Base-by-base conservation (phyloP, 2,329 filamentous ascomycete species). In the Mycosphaerelloides madeirae region DNA sequence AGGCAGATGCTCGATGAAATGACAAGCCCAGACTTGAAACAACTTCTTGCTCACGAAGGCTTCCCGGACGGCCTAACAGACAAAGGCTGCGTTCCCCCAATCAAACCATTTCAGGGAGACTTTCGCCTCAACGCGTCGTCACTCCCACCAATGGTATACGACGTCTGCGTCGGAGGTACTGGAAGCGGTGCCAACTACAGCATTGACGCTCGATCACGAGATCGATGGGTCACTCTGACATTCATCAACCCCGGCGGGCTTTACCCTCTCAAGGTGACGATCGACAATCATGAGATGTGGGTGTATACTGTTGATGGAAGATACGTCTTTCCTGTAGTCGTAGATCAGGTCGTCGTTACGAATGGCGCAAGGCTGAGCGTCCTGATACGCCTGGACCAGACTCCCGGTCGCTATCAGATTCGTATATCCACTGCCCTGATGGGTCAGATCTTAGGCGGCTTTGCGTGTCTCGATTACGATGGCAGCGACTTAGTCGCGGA, bases 291-390 rank as follows among this genome's bases (percentile, higher is more conserved):
- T 31, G 46, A 45, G 9, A 38, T 52, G 43, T 52, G 44, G 43
- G 44, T 54, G 4, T 52, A 52, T 38, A 49, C 43, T 28, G 44
- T 52, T 13, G 46, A 54, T 45, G 52, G 49, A 11, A 41, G 42
- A 18, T 79, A 77, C 56, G 73, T 81, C 41, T 62, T 72, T 48
- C 78, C 78, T 12, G 34, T 44, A 3, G 22, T 31, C 19, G 73
- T 74, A 1, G 66, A 79, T 8, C 69, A 68, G 7, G 59, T 79
- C 15, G 55, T 58, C 0, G 52, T 79, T 2, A 64, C 64, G 49
- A 78, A 76, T 46, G 78, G 77, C 9, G 73, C 75, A 46, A 69
- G 77, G 4, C 78, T 73, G 55, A 76, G 75, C 0, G 64, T 79
- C 1, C 55, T 79, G 38, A 54, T 78, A 48, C 59, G 70, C 46